Percentiles rank a stretch among this genome's conserved stretches.
Evolutionary conservation across 2,329 filamentous ascomycete species (phyloP).

Genomic region (Fusarium kyushuense): DNA sequence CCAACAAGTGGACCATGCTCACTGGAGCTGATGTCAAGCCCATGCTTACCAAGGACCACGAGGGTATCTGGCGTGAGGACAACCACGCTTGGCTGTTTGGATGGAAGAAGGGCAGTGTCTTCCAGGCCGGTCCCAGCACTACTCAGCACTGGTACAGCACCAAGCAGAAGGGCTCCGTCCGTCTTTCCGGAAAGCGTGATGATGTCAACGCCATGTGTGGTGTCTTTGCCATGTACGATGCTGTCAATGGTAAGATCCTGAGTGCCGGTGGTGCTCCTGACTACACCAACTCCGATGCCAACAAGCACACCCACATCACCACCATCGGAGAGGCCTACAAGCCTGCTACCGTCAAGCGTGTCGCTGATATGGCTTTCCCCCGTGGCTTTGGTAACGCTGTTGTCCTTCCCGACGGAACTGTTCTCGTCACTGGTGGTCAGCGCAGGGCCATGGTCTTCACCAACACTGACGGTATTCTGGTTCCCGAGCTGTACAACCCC

Average conservation of each 20-base stretch:
- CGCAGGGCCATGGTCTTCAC: slow-evolving; percentile 57
- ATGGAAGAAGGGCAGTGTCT: slow-evolving; percentile 62
- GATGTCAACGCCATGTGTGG: slow-evolving; percentile 64
- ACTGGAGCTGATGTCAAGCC: slow-evolving; percentile 58
- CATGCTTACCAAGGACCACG: slow-evolving; percentile 63
- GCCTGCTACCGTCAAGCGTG: slow-evolving; percentile 30
- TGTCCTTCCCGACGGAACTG: slow-evolving; percentile 59
- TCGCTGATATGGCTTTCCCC: slow-evolving; percentile 51
- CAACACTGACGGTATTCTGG: slow-evolving; percentile 56
- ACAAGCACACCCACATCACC: slow-evolving; percentile 60
- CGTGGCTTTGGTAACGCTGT: slow-evolving; percentile 59
- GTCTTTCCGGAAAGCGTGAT: slow-evolving; percentile 46
- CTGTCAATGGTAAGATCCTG: slow-evolving; percentile 67
- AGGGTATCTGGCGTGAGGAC: slow-evolving; percentile 62
- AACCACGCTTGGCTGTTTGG: slow-evolving; percentile 53
- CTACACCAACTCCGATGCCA: slow-evolving; percentile 57
- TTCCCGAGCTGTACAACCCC: slow-evolving; percentile 62
- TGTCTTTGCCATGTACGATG: slow-evolving; percentile 67
- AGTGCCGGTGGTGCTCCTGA: slow-evolving; percentile 60
- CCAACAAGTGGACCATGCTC: slow-evolving; percentile 61
- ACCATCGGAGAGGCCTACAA: slow-evolving; percentile 54
- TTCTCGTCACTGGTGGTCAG: slow-evolving; percentile 56
- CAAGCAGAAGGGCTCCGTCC: slow-evolving; percentile 53
- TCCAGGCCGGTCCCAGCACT: slow-evolving; percentile 67
- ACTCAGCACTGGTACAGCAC: slow-evolving; percentile 70